Base-by-base conservation (phyloP, 306 rosid genomes). In the Crotalaria pallida region DNA sequence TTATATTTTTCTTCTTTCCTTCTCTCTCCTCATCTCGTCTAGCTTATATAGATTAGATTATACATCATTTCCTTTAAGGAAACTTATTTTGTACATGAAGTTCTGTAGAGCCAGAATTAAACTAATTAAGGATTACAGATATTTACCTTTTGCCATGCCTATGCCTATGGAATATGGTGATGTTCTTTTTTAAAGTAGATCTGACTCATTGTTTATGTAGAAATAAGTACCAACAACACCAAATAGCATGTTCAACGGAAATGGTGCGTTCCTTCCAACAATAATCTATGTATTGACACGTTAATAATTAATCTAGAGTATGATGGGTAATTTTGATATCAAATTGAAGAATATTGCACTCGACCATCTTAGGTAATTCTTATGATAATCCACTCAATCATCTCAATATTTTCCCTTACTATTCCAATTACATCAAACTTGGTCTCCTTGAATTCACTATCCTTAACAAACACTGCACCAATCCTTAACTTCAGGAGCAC, bases 351-450 rank as follows among this genome's bases (percentile, higher is more conserved):
- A n/a, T n/a, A n/a, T n/a, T n/a, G n/a, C n/a, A n/a, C n/a, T n/a
- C 91, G 3, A 21, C 83, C 43, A 59, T 90, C 74, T 52, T 92
- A 6, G 89, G 78, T n/a, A n/a, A n/a, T 60, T 92, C 7, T 1
- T n/a, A n/a, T n/a, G n/a, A n/a, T n/a, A n/a, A n/a, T n/a, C n/a
- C n/a, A n/a, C n/a, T n/a, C n/a, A n/a, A 72, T 4, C 82, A 82
- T 47, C 93, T 92, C 34, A 44, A 82, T 29, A 43, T 90, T 48
- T 92, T 92, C 68, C 98, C 96, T 7, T 92, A 92, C 65, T 85
- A 88, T 47, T 58, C 85, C 17, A 92, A 92, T 49, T 89, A 92
- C 83, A 84, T 88, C 75, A 92, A 88, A 29, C 98, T 92, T 15
- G 65, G 72, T 75, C 87, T 77, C 15, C 98, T 92, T 6, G 98